A percentile compares a stretch with the other conserved stretches of the same genome.
Conservation (phyloP, 2,329 filamentous ascomycete genomes). For the Thielaviopsis populi region DNA sequence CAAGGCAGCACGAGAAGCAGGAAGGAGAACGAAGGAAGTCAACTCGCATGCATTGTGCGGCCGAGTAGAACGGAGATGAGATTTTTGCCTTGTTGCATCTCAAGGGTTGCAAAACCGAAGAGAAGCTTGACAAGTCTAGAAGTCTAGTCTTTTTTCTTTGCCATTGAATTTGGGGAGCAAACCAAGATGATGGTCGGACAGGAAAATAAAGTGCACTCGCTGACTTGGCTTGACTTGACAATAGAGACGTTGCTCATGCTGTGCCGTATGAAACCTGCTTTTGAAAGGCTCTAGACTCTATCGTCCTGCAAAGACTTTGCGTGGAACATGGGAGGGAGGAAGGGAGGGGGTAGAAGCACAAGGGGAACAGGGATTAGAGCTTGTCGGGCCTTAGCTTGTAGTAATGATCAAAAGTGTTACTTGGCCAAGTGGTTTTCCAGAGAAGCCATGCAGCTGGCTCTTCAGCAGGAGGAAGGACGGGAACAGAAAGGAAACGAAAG, state of each 20-base stretch:
- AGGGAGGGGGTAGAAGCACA: background rate
- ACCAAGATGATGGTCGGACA: background rate
- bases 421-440: background rate
- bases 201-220: background rate
- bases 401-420: background rate
- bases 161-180: background rate
- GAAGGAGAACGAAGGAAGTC: conserved; percentile 2
- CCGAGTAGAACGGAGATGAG: conserved; percentile 5
- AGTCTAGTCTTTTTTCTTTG: no score
- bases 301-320: conserved; percentile 1
- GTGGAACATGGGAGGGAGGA: background rate
- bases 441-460: background rate
- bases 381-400: background rate
- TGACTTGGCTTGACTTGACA: background rate
- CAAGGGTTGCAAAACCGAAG: background rate
- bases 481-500: background rate
- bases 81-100: background rate
- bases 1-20: background rate
- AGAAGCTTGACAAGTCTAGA: background rate
- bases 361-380: background rate
- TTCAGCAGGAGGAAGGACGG: background rate
- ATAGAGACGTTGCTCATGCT: background rate
- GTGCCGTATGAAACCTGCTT: background rate
- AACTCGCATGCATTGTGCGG: conserved; percentile 2
- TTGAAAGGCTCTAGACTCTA: background rate